phyloP scores from a whole-genome alignment of 305 asterid genomes.

The Striga hermonthica region DNA sequence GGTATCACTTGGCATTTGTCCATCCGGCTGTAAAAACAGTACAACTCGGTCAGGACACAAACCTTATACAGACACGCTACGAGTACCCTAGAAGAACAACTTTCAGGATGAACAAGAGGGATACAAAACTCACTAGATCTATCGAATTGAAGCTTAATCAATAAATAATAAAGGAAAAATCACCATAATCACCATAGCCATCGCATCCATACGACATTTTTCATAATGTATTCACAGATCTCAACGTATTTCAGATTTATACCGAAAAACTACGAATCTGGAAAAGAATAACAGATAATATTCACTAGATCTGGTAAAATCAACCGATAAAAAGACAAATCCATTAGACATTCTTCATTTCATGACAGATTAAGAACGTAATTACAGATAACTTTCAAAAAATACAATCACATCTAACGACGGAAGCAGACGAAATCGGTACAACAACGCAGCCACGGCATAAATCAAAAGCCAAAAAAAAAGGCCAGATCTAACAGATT shows the following conservation, averaged over 20 bases:
- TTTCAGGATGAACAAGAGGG: no score
- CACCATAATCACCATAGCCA: no score
- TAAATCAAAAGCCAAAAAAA: constrained; percentile 1
- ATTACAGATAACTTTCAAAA: neutral
- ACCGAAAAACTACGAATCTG: neutral
- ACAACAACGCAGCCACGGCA: neutral
- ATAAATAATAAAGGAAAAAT: no score
- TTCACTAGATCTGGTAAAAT: constrained; percentile 13
- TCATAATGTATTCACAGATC: no score
- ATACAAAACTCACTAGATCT: constrained; percentile 11
- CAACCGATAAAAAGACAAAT: neutral
- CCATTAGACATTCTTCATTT: neutral
- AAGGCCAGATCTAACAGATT: constrained; percentile 22
- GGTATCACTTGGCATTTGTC: constrained; percentile 42
- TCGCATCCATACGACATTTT: no score
- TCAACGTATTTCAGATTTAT: neutral
- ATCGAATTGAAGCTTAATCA: neutral
- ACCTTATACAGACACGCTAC: no score
- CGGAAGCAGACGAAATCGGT: neutral
- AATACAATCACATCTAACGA: neutral
- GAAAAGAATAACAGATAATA: neutral
- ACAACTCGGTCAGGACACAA: neutral
- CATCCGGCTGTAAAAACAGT: constrained; percentile 37
- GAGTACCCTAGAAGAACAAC: no score
- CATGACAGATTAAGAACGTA: neutral